Evolutionary conservation across 805 yeast species (phyloP).

Genomic region (Candida khao-thaluensis): DNA sequence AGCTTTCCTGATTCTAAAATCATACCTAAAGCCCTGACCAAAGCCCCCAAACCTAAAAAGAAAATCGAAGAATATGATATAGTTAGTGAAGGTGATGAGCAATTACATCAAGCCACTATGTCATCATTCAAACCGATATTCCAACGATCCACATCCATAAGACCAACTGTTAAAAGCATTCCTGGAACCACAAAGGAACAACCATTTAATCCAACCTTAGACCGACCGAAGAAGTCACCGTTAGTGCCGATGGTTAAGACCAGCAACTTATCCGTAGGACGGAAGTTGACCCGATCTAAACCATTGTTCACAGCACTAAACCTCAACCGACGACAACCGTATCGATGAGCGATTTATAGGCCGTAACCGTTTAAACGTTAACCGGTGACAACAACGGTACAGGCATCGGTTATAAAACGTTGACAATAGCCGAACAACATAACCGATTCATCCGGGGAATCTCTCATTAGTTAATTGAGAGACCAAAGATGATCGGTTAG

Average conservation of each 20-base stretch:
- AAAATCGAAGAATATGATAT: conserved; percentile 11
- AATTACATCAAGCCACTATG: neutral
- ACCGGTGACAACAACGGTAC: neutral
- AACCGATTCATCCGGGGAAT: conserved; percentile 1
- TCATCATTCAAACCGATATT: neutral
- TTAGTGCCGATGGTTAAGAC: neutral
- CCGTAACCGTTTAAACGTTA: neutral
- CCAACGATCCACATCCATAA: too few relatives aligned
- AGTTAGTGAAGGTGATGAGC: conserved; percentile 11
- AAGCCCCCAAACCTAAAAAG: neutral
- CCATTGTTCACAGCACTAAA: conserved; percentile 5
- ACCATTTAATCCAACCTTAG: conserved; percentile 1
- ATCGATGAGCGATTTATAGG: neutral
- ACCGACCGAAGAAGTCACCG: conserved; percentile 6
- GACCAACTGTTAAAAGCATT: too few relatives aligned
- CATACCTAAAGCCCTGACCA: neutral
- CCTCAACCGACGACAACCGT: conserved; percentile 9
- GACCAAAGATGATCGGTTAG: neutral
- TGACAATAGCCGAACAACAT: conserved; percentile 1
- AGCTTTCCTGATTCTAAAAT: neutral
- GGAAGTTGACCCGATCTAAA: conserved; percentile 4
- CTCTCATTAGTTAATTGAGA: conserved; percentile 4
- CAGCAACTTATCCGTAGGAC: neutral
- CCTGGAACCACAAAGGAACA: neutral
- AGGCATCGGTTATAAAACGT: conserved; percentile 6